Conservation (phyloP, 2,329 filamentous ascomycete genomes). For the Colletotrichum phormii region DNA sequence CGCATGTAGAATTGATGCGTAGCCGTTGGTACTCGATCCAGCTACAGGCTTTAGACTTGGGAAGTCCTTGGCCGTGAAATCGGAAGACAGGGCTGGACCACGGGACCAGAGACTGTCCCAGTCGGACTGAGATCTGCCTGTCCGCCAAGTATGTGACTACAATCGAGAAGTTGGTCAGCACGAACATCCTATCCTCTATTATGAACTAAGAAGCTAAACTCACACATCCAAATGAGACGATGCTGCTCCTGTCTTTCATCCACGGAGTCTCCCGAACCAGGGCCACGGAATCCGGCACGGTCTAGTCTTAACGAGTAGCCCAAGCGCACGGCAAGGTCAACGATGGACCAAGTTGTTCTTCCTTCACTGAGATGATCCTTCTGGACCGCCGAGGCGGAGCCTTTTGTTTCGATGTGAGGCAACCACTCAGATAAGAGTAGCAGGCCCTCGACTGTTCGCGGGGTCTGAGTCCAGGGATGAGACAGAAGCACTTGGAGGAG, state of each 20-base stretch:
- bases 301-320: background rate
- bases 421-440: background rate
- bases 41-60: background rate
- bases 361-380: background rate
- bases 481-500: background rate
- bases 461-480: background rate
- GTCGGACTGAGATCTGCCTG: background rate
- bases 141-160: background rate
- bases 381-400: background rate
- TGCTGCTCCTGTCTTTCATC: background rate
- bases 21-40: background rate
- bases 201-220: background rate
- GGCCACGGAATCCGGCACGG: background rate
- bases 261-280: background rate
- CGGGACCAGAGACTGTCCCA: background rate
- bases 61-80: background rate
- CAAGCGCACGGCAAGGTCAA: background rate
- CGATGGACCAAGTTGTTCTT: background rate
- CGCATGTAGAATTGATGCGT: background rate
- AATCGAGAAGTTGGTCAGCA: too few species aligned
- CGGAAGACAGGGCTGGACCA: background rate
- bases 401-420: background rate
- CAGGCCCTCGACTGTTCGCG: background rate
- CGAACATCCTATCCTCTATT: too few species aligned
- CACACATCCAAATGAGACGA: background rate